Percentiles rank a stretch among this genome's conserved stretches.
Conservation (phyloP, 2,329 filamentous ascomycete species). For the Calcarisporium arbuscula region DNA sequence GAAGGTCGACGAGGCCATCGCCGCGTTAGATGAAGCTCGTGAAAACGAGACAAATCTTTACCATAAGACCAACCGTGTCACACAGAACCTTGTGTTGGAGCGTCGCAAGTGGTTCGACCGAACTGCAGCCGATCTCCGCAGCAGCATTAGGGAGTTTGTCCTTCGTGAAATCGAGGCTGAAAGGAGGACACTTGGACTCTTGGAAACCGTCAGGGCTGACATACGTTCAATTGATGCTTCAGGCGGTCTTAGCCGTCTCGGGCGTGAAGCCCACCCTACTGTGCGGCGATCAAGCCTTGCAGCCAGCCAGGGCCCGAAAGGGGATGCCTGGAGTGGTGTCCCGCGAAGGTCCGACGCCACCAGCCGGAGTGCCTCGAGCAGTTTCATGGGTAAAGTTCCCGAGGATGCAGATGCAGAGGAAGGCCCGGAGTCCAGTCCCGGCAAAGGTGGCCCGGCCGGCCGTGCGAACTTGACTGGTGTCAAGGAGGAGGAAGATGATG, state of each 20-base stretch:
- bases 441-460: slow-evolving; percentile 30
- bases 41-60: slow-evolving; percentile 74
- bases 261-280: slow-evolving; percentile 78
- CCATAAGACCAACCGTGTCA: slow-evolving; percentile 84
- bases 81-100: slow-evolving; percentile 80
- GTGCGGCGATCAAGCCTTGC: slow-evolving; percentile 69
- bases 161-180: slow-evolving; percentile 94
- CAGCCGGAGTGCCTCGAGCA: slow-evolving; percentile 69
- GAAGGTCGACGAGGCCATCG: slow-evolving; percentile 97
- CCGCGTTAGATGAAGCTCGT: slow-evolving; percentile 79
- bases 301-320: slow-evolving; percentile 89
- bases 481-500: slow-evolving; percentile 80
- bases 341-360: slow-evolving; percentile 75
- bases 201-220: slow-evolving; percentile 91
- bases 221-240: slow-evolving; percentile 88
- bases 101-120: slow-evolving; percentile 86
- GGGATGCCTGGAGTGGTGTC: slow-evolving; percentile 97
- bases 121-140: slow-evolving; percentile 75
- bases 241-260: slow-evolving; percentile 82
- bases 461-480: slow-evolving; percentile 49
- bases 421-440: slow-evolving; percentile 27
- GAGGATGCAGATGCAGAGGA: slow-evolving; percentile 54
- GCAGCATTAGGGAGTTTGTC: slow-evolving; percentile 85
- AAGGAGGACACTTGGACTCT: slow-evolving; percentile 78
- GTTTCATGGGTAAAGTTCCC: slow-evolving; percentile 56